Evolutionary conservation across 2,329 filamentous ascomycete genomes (phyloP).

Genomic region (Penicillium concentricum): DNA sequence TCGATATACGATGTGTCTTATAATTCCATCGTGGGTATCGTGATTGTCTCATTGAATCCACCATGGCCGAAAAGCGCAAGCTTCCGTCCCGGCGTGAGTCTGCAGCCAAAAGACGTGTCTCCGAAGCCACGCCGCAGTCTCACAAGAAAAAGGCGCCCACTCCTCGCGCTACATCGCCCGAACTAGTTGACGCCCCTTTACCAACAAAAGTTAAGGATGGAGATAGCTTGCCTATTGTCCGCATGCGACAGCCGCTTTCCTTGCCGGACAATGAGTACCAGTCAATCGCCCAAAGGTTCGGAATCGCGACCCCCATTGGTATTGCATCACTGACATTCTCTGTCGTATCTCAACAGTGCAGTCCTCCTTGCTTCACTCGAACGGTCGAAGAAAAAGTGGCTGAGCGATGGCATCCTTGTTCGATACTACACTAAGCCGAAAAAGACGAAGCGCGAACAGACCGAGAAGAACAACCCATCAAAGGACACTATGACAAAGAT

Average conservation of each 20-base stretch:
- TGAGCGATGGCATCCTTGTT: conserved; percentile 54
- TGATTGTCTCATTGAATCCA: not conserved
- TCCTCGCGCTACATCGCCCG: conserved; percentile 28
- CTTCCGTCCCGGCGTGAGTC: conserved; percentile 45
- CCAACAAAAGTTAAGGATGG: conserved; percentile 55
- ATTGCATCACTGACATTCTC: conserved; percentile 16
- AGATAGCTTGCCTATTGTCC: conserved; percentile 54
- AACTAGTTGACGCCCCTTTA: conserved; percentile 42
- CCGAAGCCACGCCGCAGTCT: conserved; percentile 38
- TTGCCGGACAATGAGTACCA: conserved; percentile 58
- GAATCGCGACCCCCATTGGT: not conserved
- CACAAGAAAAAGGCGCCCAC: conserved; percentile 39
- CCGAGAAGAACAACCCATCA: conserved; percentile 48
- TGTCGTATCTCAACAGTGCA: conserved; percentile 42
- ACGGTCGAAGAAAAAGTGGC: conserved; percentile 59
- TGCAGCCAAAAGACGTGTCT: conserved; percentile 44
- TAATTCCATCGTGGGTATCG: not conserved
- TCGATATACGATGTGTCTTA: not conserved
- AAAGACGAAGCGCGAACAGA: conserved; percentile 53
- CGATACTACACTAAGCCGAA: conserved; percentile 60
- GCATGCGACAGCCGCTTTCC: conserved; percentile 49
- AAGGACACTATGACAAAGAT: conserved; percentile 55
- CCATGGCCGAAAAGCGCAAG: conserved; percentile 46
- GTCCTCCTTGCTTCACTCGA: conserved; percentile 59
- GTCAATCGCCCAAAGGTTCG: conserved; percentile 56